These are phyloP conservation scores for Diplotaxis tenuifolia DNA, from an alignment of 345 rosid species.

Conservation along the genomic window DNA sequence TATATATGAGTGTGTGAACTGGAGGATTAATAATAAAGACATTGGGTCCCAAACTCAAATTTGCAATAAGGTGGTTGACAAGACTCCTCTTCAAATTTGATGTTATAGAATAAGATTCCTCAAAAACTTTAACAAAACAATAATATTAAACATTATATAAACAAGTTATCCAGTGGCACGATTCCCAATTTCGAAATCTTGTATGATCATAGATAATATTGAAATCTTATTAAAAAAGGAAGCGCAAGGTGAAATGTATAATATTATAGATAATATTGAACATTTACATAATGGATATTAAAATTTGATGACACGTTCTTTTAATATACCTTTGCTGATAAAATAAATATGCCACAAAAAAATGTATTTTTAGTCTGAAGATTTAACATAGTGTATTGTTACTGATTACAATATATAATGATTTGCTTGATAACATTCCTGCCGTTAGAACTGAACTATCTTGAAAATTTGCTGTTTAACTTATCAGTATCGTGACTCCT, in stretches of 20 bases:
- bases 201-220: not conserved
- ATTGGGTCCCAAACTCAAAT: constrained; percentile 47
- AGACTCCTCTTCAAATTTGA: constrained; percentile 23
- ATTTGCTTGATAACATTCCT: too few relatives aligned
- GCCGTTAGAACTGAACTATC: too few relatives aligned
- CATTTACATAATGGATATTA: not conserved
- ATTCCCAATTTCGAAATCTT: constrained; percentile 20
- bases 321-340: not conserved
- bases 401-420: too few relatives aligned
- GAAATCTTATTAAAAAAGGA: not conserved
- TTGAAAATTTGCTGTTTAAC: too few relatives aligned
- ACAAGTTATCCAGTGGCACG: constrained; percentile 26
- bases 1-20: not conserved
- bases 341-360: not conserved
- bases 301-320: not conserved
- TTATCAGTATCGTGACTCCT: too few relatives aligned
- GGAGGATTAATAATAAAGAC: constrained; percentile 20
- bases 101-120: constrained; percentile 5
- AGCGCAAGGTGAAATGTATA: not conserved
- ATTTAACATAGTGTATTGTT: too few relatives aligned
- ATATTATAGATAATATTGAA: not conserved
- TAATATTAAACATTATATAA: not conserved
- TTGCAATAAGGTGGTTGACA: constrained; percentile 31
- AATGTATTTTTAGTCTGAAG: not conserved
- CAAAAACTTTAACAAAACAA: not conserved